Evolutionary conservation across 352 stramenopile species (phyloP).

Genomic region (Phytopythium chamaehyphon): DNA sequence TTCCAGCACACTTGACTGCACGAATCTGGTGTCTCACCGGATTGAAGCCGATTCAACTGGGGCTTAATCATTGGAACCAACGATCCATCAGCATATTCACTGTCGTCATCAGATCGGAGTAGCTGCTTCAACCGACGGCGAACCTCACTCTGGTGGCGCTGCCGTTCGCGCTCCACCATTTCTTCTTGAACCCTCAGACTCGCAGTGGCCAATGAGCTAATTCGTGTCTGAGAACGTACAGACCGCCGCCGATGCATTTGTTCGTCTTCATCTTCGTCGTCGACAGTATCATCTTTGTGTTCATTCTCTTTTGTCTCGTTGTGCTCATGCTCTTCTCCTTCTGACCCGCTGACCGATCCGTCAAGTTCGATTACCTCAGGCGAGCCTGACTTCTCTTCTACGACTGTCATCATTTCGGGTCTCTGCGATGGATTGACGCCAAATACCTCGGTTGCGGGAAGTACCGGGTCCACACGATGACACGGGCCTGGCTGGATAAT

Average conservation of each 20-base stretch:
- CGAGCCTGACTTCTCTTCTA: neutral
- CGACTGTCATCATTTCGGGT: neutral
- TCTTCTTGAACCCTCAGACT: conserved; percentile 59
- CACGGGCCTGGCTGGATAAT: conserved; percentile 57
- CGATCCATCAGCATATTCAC: conserved; percentile 70
- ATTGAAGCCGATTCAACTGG: conserved; percentile 14
- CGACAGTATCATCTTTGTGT: neutral
- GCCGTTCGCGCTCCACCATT: conserved; percentile 45
- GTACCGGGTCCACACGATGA: conserved; percentile 44
- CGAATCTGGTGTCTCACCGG: conserved; percentile 7
- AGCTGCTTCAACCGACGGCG: conserved; percentile 36
- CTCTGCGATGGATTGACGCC: conserved; percentile 12
- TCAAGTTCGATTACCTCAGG: conserved; percentile 3
- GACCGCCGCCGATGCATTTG: conserved; percentile 33
- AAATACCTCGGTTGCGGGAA: conserved; percentile 41
- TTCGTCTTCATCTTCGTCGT: conserved; percentile 6
- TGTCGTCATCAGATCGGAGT: conserved; percentile 40
- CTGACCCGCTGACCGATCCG: neutral
- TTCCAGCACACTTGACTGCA: conserved; percentile 49
- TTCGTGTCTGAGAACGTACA: conserved; percentile 52
- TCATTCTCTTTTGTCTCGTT: conserved; percentile 10
- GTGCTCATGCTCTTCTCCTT: neutral
- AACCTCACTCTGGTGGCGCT: conserved; percentile 26
- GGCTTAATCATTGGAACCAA: conserved; percentile 33
- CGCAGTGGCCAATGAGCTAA: conserved; percentile 53